These are phyloP conservation scores for Neopestalotiopsis rosae DNA, from an alignment of 2,329 filamentous ascomycete genomes.

Conservation along the genomic window DNA sequence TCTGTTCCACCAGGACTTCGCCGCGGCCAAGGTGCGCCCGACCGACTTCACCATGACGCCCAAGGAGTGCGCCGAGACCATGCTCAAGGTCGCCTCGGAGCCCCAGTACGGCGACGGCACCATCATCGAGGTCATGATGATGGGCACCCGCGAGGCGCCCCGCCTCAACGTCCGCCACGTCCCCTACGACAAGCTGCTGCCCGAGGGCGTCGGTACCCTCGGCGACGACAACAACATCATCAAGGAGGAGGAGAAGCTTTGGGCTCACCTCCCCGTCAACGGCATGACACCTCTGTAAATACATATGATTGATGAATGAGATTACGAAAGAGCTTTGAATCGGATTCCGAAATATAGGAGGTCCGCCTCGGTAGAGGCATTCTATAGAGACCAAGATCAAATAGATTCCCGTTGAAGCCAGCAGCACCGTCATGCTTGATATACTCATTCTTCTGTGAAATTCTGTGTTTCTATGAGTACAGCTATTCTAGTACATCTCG, in stretches of 20 bases:
- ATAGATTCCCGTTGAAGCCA: neutral
- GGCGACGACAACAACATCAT: slow-evolving; percentile 26
- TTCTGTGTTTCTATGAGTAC: neutral
- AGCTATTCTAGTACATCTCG: neutral
- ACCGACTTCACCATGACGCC: slow-evolving; percentile 34
- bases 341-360: neutral
- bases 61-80: slow-evolving; percentile 38
- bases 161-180: slow-evolving; percentile 15
- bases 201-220: slow-evolving; percentile 20
- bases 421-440: neutral
- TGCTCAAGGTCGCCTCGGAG: slow-evolving; percentile 30
- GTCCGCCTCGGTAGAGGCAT: neutral
- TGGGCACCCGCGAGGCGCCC: slow-evolving; percentile 11
- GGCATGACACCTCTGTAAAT: slow-evolving; percentile 18
- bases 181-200: slow-evolving; percentile 14
- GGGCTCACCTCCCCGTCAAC: slow-evolving; percentile 22
- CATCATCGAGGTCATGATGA: slow-evolving; percentile 21
- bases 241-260: slow-evolving; percentile 24
- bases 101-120: slow-evolving; percentile 19
- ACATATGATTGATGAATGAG: neutral
- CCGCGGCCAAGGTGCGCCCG: slow-evolving; percentile 30
- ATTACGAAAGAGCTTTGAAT: neutral
- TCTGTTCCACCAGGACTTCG: slow-evolving; percentile 38
- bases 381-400: neutral
- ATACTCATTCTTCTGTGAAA: neutral